Conservation (phyloP, 108 stramenopile species). For the Cylindrotheca fusiformis region DNA sequence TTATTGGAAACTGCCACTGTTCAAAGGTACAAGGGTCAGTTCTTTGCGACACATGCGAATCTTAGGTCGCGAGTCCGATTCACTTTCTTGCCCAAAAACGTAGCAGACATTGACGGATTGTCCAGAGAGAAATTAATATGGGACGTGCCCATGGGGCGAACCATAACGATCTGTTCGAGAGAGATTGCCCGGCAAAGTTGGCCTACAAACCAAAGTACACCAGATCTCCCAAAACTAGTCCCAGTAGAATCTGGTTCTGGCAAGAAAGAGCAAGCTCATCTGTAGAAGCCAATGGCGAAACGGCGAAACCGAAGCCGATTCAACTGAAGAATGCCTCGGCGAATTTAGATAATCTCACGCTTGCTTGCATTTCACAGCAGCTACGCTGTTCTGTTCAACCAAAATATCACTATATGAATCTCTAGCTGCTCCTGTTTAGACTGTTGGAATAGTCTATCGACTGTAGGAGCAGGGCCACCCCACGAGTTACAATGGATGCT, state of each 20-base stretch:
- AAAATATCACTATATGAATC: slow-evolving; percentile 2
- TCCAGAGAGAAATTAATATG: slow-evolving; percentile 11
- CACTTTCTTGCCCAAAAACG: slow-evolving; percentile 9
- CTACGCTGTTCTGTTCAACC: slow-evolving; percentile 26
- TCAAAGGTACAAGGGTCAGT: slow-evolving; percentile 20
- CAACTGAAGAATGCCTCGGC: slow-evolving; percentile 7
- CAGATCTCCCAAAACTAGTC: slow-evolving; percentile 20
- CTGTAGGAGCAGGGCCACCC: slow-evolving; percentile 30
- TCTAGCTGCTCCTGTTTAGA: background rate
- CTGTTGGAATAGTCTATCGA: slow-evolving; percentile 18
- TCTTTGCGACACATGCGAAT: slow-evolving; percentile 15
- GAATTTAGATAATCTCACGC: slow-evolving; percentile 15
- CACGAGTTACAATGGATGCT: slow-evolving; percentile 29
- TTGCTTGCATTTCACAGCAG: slow-evolving; percentile 35
- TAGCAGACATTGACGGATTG: background rate
- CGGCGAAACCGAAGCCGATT: too few relatives aligned
- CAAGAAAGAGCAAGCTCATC: slow-evolving; percentile 22
- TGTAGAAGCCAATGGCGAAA: too few relatives aligned
- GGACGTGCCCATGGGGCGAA: slow-evolving; percentile 20
- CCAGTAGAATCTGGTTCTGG: background rate
- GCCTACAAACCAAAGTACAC: slow-evolving; percentile 18
- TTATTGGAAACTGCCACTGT: slow-evolving; percentile 9
- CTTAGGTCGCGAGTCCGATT: slow-evolving; percentile 11
- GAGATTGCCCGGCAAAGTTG: slow-evolving; percentile 33
- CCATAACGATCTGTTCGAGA: slow-evolving; percentile 8